These are phyloP conservation scores for Morella rubra DNA, from an alignment of 306 rosid species.

Conservation along the genomic window DNA sequence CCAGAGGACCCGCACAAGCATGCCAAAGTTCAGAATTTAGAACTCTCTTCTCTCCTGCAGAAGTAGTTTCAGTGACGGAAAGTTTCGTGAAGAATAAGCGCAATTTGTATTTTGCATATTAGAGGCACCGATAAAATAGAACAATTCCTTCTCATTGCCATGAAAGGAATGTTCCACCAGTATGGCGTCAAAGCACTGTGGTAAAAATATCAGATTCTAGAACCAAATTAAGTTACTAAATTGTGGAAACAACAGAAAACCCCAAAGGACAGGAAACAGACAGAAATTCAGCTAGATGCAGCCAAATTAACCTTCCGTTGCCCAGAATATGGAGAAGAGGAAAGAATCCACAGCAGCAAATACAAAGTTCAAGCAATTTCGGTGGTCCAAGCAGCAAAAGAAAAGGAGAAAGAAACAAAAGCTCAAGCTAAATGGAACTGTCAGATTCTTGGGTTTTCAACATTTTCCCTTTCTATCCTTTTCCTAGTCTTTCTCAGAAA, in stretches of 20 bases:
- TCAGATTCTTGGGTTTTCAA: conserved; percentile 18
- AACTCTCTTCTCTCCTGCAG: conserved; percentile 87
- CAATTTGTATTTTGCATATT: background rate
- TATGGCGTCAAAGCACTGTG: background rate
- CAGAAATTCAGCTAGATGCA: conserved; percentile 21
- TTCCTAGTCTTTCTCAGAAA: background rate
- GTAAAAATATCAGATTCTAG: background rate
- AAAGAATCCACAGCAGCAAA: conserved; percentile 13
- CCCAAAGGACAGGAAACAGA: conserved; percentile 16
- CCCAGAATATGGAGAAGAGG: conserved; percentile 13
- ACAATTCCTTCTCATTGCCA: background rate
- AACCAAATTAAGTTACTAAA: background rate
- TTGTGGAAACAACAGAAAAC: conserved; percentile 4
- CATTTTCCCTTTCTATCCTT: conserved; percentile 1
- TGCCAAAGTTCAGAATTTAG: conserved; percentile 98
- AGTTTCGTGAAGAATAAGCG: background rate
- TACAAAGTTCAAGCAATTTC: background rate
- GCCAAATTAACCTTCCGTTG: conserved; percentile 34
- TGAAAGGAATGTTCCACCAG: background rate
- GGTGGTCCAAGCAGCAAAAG: conserved; percentile 9
- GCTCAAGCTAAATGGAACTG: conserved; percentile 1
- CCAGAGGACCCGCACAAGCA: conserved; percentile 99
- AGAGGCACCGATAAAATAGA: background rate
- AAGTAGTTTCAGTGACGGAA: conserved; percentile 28
- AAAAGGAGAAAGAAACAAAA: conserved; percentile 4